These are phyloP conservation scores for Chaetoscypha palmicola DNA, from an alignment of 2,329 filamentous ascomycete species.

Conservation along the genomic window DNA sequence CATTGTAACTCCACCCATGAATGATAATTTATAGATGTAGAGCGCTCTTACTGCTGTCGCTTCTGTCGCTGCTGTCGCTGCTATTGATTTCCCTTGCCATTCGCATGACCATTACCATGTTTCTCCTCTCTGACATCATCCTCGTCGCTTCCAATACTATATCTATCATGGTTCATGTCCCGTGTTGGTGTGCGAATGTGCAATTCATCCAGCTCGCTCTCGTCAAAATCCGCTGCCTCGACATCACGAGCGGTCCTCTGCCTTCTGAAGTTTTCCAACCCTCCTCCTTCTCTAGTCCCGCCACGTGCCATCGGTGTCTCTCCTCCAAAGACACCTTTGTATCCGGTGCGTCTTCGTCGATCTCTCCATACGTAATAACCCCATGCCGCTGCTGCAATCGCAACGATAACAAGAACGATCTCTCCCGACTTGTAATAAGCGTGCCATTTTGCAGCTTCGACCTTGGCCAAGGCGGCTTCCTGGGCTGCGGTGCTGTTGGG, in stretches of 20 bases:
- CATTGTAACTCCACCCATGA: neutral
- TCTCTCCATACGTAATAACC: constrained; percentile 59
- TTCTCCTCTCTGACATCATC: constrained; percentile 42
- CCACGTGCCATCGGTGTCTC: constrained; percentile 27
- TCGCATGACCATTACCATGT: constrained; percentile 15
- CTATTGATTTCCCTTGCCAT: constrained; percentile 20
- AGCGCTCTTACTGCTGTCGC: neutral
- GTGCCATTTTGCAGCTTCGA: constrained; percentile 61
- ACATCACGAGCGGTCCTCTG: constrained; percentile 45
- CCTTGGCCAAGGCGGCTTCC: constrained; percentile 53
- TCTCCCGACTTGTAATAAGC: constrained; percentile 68
- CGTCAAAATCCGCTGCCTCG: constrained; percentile 59
- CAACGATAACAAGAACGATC: constrained; percentile 59
- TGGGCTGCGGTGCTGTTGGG: constrained; percentile 60
- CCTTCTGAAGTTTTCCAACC: constrained; percentile 42
- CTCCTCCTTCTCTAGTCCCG: constrained; percentile 25
- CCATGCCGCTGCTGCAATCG: constrained; percentile 55
- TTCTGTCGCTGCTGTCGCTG: too few relatives aligned
- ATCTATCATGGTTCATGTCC: constrained; percentile 39
- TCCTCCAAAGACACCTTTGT: constrained; percentile 37
- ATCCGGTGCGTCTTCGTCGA: constrained; percentile 48
- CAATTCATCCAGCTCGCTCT: constrained; percentile 57
- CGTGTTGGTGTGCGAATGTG: constrained; percentile 34
- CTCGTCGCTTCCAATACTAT: constrained; percentile 51
- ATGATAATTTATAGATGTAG: neutral